A percentile compares a stretch with the other conserved stretches of the same genome.
Evolutionary conservation across 495 filamentous ascomycete genomes (phyloP).

Genomic region (Aspergillus ellipticus): DNA sequence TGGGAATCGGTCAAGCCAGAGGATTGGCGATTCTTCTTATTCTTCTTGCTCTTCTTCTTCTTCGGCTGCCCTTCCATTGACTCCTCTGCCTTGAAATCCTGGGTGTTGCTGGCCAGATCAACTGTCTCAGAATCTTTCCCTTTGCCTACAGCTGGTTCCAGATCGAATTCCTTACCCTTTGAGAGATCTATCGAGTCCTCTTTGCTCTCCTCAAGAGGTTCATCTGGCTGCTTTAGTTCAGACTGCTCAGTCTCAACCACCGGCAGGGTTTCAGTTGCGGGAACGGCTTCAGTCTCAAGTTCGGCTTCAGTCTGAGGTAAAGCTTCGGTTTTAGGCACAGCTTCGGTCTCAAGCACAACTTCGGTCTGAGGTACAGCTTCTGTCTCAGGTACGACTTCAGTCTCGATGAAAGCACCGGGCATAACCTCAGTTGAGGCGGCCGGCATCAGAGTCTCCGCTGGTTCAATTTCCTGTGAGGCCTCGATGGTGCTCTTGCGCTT

Average conservation of each 20-base stretch:
- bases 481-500: constrained; percentile 24
- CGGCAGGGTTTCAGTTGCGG: constrained; percentile 23
- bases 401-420: not conserved
- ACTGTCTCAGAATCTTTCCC: not conserved
- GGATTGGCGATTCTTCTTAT: constrained; percentile 36
- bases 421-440: constrained; percentile 19
- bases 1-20: constrained; percentile 21
- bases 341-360: constrained; percentile 40
- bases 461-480: constrained; percentile 1
- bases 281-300: not conserved
- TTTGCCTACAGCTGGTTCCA: not conserved
- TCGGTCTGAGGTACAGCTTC: constrained; percentile 17
- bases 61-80: constrained; percentile 14
- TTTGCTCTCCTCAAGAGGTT: not conserved
- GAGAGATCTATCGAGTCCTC: not conserved
- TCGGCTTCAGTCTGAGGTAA: constrained; percentile 8
- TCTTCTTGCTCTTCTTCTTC: constrained; percentile 35
- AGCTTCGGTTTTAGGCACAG: constrained; percentile 44
- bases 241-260: not conserved
- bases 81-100: constrained; percentile 10
- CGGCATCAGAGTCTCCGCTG: not conserved
- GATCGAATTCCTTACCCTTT: not conserved
- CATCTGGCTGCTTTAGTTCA: not conserved
- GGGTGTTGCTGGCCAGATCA: not conserved
- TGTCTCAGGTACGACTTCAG: not conserved